Conservation (phyloP, 306 rosid species). For the Cyamopsis tetragonoloba region DNA sequence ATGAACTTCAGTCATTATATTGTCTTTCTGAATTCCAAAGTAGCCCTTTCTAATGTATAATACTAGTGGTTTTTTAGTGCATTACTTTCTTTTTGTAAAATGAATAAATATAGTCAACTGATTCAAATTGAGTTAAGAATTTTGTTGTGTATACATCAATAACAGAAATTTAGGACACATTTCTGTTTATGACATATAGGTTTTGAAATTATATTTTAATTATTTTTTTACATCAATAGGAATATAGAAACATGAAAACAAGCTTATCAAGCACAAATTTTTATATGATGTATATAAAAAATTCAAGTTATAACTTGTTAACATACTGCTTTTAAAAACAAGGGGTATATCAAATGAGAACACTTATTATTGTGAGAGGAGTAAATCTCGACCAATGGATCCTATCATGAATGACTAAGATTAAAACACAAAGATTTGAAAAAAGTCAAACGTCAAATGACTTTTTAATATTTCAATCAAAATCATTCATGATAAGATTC, state of each 20-base stretch:
- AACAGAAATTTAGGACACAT: neutral
- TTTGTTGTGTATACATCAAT: neutral
- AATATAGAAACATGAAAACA: neutral
- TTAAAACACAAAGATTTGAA: too few species aligned
- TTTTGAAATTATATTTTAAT: neutral
- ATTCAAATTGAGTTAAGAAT: neutral
- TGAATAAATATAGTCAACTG: neutral
- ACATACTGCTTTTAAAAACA: too few species aligned
- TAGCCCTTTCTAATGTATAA: neutral
- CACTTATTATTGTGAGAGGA: too few species aligned
- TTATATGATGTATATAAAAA: too few species aligned
- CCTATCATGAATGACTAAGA: too few species aligned
- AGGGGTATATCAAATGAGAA: too few species aligned
- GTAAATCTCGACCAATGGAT: too few species aligned
- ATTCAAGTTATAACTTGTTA: too few species aligned
- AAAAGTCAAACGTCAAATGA: too few species aligned
- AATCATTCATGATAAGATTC: too few species aligned
- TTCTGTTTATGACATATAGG: neutral
- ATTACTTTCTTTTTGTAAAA: too few species aligned
- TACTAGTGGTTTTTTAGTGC: neutral
- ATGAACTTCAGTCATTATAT: neutral
- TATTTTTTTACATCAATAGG: neutral
- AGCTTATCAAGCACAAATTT: neutral
- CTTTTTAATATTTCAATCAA: too few species aligned
- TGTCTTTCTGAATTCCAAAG: neutral